Evolutionary conservation across 1,284 basidiomycete species (phyloP).

Genomic region (Tilletia walkeri): DNA sequence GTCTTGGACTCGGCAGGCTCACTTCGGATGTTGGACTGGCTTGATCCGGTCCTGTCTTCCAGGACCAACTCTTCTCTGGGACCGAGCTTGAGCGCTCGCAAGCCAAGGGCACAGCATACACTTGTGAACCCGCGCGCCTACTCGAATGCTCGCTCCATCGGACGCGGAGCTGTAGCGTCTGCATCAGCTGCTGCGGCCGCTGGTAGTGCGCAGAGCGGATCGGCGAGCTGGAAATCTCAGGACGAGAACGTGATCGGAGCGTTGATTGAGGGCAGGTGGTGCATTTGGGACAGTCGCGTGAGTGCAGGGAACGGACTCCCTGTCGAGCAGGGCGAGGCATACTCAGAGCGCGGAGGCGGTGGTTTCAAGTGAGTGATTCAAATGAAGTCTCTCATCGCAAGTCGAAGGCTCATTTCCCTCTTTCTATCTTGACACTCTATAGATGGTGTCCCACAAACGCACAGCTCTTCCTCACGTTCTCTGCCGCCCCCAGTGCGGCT

Average conservation of each 20-base stretch:
- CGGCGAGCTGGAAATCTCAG: neutral
- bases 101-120: neutral
- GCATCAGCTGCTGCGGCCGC: neutral
- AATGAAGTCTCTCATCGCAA: neutral
- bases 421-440: neutral
- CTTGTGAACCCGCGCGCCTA: neutral
- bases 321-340: neutral
- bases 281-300: neutral
- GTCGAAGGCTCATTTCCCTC: neutral
- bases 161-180: neutral
- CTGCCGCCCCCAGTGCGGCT: neutral
- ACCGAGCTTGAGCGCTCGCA: neutral
- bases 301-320: constrained; percentile 2
- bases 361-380: constrained; percentile 2
- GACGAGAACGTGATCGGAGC: constrained; percentile 6
- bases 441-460: constrained; percentile 7
- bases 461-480: constrained; percentile 2
- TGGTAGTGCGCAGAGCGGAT: neutral
- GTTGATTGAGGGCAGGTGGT: neutral
- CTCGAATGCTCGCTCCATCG: neutral
- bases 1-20: neutral
- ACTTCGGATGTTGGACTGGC: neutral
- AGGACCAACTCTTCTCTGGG: neutral
- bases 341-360: neutral
- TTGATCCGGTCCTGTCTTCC: neutral